These are phyloP conservation scores for Ogataea ramenticola DNA, from an alignment of 805 yeast genomes.

Conservation along the genomic window DNA sequence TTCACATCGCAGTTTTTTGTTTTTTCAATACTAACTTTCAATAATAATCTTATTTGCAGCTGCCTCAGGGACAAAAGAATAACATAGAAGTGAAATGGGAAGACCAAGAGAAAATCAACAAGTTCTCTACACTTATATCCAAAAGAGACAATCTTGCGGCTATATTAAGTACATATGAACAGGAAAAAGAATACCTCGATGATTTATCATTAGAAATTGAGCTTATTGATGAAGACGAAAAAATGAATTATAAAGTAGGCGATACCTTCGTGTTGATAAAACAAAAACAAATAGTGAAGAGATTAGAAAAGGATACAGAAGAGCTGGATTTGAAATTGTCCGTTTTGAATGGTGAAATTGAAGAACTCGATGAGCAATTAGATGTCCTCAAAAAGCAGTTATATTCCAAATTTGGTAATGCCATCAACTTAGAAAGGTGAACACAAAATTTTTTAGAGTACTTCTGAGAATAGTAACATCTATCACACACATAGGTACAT, in stretches of 20 bases:
- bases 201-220: slow-evolving; percentile 84
- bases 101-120: slow-evolving; percentile 86
- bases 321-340: slow-evolving; percentile 43
- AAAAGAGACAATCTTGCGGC: slow-evolving; percentile 54
- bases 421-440: slow-evolving; percentile 74
- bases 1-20: neutral
- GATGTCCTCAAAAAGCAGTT: slow-evolving; percentile 59
- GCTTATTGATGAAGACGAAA: slow-evolving; percentile 70
- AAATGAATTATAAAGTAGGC: slow-evolving; percentile 72
- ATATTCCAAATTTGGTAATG: slow-evolving; percentile 83
- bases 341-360: slow-evolving; percentile 38
- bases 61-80: slow-evolving; percentile 51
- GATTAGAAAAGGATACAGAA: slow-evolving; percentile 58
- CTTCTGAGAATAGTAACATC: no score
- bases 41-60: slow-evolving; percentile 7
- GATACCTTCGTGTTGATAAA: slow-evolving; percentile 67
- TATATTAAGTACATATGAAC: slow-evolving; percentile 39
- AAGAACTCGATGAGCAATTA: slow-evolving; percentile 47
- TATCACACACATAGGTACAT: no score
- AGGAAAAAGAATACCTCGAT: slow-evolving; percentile 82
- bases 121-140: slow-evolving; percentile 75
- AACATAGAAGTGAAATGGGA: slow-evolving; percentile 63
- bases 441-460: no score
- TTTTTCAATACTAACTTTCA: no score
- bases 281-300: slow-evolving; percentile 58